Base-by-base conservation (phyloP, 352 stramenopile species). In the Phytophthora sansomeana region DNA sequence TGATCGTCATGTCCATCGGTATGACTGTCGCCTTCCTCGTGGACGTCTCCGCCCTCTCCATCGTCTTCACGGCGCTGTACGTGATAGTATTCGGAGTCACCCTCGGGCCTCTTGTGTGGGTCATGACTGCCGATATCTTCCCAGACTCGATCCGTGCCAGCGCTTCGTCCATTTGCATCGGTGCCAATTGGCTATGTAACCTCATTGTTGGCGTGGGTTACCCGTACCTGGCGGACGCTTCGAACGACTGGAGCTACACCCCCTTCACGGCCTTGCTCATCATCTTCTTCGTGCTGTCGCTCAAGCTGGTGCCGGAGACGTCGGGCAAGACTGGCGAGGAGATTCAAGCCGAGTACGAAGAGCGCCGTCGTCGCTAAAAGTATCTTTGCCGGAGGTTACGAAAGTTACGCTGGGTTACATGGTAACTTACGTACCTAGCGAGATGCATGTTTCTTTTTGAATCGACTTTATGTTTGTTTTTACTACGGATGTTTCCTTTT, bases 131-230 rank as follows among this genome's bases (percentile, higher is more conserved):
- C 24, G 51, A 58, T 28, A 58, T 58, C 13, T 58, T 58, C 51
- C 51, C 51, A 24, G 51, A 58, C 51, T 43, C 67, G 21, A 58
- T 86, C 24, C 72, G 77, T 4, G 74, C 75, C 4, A 76, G 32
- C 7, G 77, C 69, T 14, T 62, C 62, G 16, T 75, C 72, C 8
- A 36, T 89, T 43, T 66, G 68, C 43, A 77, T 81, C 38, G 70
- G 79, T 24, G 57, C 55, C 55, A 86, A 83, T 49, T 89, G 69
- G 69, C 35, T 69, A 1, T 79, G 53, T 51, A 87, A 83, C 59
- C 67, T 88, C 17, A 24, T 77, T 29, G 66, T 85, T 19, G 78
- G 78, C 10, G 60, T 88, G 11, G 61, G 65, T 13, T 90, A 77
- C 56, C 81, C 78, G 38, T 85, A 80, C 61, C 62, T 82, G 36